These are phyloP conservation scores for Hypoxylon trugodes DNA, from an alignment of 495 filamentous ascomycete species.

Conservation along the genomic window DNA sequence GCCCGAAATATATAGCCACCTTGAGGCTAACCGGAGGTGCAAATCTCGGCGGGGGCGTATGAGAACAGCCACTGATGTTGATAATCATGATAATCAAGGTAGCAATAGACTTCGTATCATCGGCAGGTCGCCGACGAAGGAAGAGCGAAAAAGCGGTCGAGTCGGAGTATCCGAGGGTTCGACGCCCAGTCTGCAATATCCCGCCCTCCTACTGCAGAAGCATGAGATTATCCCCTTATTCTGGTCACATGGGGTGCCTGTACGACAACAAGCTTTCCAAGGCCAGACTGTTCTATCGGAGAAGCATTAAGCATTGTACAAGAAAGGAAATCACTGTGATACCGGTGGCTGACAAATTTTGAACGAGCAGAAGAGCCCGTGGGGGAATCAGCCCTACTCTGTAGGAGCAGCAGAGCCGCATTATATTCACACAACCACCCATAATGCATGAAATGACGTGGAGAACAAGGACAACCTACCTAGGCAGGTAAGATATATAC, in stretches of 20 bases:
- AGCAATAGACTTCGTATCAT: too few species aligned
- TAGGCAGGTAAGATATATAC: too few species aligned
- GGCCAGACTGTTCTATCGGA: constrained; percentile 9
- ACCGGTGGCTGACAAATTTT: too few species aligned
- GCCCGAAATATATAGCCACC: too few species aligned
- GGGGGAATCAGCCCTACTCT: background rate
- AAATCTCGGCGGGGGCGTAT: too few species aligned
- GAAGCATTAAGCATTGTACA: too few species aligned
- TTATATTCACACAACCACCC: background rate
- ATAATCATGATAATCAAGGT: background rate
- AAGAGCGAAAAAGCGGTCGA: background rate
- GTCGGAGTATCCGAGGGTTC: background rate
- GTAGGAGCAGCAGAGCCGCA: constrained; percentile 10
- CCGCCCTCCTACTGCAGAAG: background rate
- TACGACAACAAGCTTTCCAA: background rate
- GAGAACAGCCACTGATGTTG: too few species aligned
- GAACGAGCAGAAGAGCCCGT: background rate
- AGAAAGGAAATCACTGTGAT: too few species aligned
- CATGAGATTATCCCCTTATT: background rate
- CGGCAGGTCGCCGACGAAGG: too few species aligned
- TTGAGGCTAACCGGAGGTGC: too few species aligned
- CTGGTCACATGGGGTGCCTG: background rate
- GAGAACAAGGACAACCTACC: too few species aligned
- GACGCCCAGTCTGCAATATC: constrained; percentile 1
- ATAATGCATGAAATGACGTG: background rate